Evolutionary conservation across 1,284 basidiomycete species (phyloP).

Genomic region (Papiliotrema nemorosa): DNA sequence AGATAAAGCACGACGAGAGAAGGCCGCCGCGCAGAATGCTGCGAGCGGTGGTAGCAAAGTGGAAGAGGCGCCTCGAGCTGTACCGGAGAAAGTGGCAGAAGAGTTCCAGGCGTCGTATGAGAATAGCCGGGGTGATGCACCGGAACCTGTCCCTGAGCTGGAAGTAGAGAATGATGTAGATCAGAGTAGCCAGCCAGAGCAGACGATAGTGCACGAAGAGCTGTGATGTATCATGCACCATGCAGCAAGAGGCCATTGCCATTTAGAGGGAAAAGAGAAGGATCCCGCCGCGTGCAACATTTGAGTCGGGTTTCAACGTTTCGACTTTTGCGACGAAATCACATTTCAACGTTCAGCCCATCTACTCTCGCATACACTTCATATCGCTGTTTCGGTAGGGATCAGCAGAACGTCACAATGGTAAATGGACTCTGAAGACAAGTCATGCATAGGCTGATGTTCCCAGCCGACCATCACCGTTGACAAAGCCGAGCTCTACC

Average conservation of each 20-base stretch:
- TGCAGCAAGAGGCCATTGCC: not conserved
- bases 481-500: slow-evolving; percentile 92
- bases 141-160: slow-evolving; percentile 4
- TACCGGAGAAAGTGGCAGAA: not conserved
- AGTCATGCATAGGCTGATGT: not conserved
- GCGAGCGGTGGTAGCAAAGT: slow-evolving; percentile 8
- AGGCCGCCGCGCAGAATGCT: slow-evolving; percentile 19
- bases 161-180: slow-evolving; percentile 4
- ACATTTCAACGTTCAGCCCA: not conserved
- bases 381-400: too few relatives aligned
- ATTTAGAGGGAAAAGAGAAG: not conserved
- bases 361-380: not conserved
- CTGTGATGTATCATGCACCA: slow-evolving; percentile 3
- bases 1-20: slow-evolving; percentile 35
- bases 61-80: slow-evolving; percentile 7
- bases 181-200: not conserved
- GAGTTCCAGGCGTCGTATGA: not conserved
- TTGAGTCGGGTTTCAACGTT: not conserved
- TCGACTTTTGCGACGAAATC: not conserved
- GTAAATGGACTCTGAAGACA: not conserved
- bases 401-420: not conserved
- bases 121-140: not conserved
- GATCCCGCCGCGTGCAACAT: not conserved
- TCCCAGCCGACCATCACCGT: slow-evolving; percentile 82
- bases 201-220: slow-evolving; percentile 15